These are phyloP conservation scores for Phlyctochytrium bullatum DNA, from an alignment of 192 early-diverging fungal species.

Conservation along the genomic window DNA sequence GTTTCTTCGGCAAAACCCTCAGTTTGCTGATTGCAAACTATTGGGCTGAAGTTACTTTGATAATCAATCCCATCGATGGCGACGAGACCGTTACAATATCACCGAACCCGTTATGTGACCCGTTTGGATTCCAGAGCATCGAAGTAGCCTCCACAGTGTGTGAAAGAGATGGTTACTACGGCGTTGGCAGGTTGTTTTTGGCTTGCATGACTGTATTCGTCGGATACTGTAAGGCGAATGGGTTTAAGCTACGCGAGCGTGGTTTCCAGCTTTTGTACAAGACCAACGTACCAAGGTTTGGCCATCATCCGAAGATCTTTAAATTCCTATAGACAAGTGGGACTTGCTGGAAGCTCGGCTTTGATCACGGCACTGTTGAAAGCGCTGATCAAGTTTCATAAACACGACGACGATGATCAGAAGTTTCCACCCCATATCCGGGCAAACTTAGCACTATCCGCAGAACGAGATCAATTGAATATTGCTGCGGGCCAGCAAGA, in stretches of 20 bases:
- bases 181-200: slow-evolving; percentile 45
- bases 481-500: slow-evolving; percentile 64
- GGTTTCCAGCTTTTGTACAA: slow-evolving; percentile 54
- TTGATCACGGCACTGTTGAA: slow-evolving; percentile 57
- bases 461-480: slow-evolving; percentile 53
- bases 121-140: slow-evolving; percentile 35
- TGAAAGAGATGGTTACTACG: slow-evolving; percentile 53
- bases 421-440: slow-evolving; percentile 47
- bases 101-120: slow-evolving; percentile 34
- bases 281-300: slow-evolving; percentile 63
- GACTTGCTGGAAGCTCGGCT: slow-evolving; percentile 50
- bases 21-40: slow-evolving; percentile 63
- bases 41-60: slow-evolving; percentile 49
- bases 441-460: slow-evolving; percentile 53
- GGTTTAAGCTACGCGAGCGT: slow-evolving; percentile 27
- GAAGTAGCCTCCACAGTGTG: slow-evolving; percentile 23
- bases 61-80: slow-evolving; percentile 39
- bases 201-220: slow-evolving; percentile 57
- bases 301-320: background rate
- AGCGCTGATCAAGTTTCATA: slow-evolving; percentile 33
- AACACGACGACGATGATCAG: slow-evolving; percentile 18
- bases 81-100: slow-evolving; percentile 44
- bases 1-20: slow-evolving; percentile 64
- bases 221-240: slow-evolving; percentile 34
- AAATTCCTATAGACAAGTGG: slow-evolving; percentile 31